Base-by-base conservation (phyloP, 192 early-diverging fungal genomes). In the Obelidium mucronatum region DNA sequence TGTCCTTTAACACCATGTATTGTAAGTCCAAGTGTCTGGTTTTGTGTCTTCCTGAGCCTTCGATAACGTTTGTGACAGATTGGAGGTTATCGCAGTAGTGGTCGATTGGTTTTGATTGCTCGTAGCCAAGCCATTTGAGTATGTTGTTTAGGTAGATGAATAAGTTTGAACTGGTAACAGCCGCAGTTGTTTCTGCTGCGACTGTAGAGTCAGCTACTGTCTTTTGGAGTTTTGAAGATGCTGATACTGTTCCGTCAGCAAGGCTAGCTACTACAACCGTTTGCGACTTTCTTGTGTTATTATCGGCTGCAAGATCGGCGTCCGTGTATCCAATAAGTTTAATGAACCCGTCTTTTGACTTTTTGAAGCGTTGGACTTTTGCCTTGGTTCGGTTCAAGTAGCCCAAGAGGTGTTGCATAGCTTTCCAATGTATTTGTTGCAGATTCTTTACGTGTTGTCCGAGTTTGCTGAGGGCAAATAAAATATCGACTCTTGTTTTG, bases 201-300 rank as follows among this genome's bases (percentile, higher is more conserved):
- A 71, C 69, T 22, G 69, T 71, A 5, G 69, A 71, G 53, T 71
- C 69, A 22, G 69, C 69, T 3, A 71, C 54, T 28, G 39, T 71
- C 11, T 40, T 40, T 35, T 71, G 69, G 8, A 19, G 69, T 34
- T 56, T 71, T 24, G 42, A 53, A 22, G 35, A 59, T 3, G 31
- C 15, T n/a, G 51, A 30, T 28, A 56, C 39, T 56, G 69, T 30
- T 34, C 24, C n/a, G 6, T 40, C 34, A n/a, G n/a, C 39, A 15
- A 71, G 4, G 5, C 34, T 8, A 22, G 51, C 69, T 2, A 71
- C 11, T n/a, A 36, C 53, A 56, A 48, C 69, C 3, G 69, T n/a
- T 5, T 28, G 52, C 8, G 69, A 71, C 6, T 24, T 28, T 54
- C 37, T 17, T 35, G 69, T 71, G 4, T 53, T 53, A 2, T 48